Evolutionary conservation across 805 yeast species (phyloP).

Genomic region (Jamesozyma piceae): DNA sequence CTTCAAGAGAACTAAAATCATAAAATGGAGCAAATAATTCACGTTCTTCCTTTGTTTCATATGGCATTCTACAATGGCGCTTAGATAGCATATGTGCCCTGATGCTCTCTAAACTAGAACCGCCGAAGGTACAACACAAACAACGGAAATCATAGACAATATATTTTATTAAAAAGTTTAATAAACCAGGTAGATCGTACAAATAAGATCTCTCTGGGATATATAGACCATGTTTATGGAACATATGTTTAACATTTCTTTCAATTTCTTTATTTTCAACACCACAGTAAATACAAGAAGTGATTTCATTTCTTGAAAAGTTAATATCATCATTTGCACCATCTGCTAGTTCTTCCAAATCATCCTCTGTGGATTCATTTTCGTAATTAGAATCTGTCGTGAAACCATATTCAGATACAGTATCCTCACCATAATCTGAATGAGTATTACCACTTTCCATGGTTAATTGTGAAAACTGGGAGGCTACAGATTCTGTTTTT

Average conservation of each 20-base stretch:
- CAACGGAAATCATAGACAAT: constrained; percentile 80
- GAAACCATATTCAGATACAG: constrained; percentile 43
- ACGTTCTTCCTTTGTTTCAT: constrained; percentile 71
- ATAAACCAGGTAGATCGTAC: constrained; percentile 57
- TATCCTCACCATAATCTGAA: constrained; percentile 34
- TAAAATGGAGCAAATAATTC: constrained; percentile 71
- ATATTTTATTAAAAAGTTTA: constrained; percentile 69
- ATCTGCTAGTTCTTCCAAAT: constrained; percentile 14
- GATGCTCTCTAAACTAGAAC: constrained; percentile 74
- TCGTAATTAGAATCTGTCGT: constrained; percentile 33
- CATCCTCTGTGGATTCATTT: constrained; percentile 29
- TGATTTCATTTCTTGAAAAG: constrained; percentile 14
- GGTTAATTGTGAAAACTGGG: constrained; percentile 42
- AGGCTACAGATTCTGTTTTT: constrained; percentile 46
- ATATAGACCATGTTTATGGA: constrained; percentile 68
- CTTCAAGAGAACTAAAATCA: constrained; percentile 66
- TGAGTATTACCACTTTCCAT: constrained; percentile 30
- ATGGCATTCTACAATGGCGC: constrained; percentile 83
- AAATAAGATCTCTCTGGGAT: constrained; percentile 75
- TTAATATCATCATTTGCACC: constrained; percentile 16
- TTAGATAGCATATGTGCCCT: constrained; percentile 82
- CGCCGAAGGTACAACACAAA: constrained; percentile 72
- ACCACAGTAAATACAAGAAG: constrained; percentile 52
- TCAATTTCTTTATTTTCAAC: constrained; percentile 44
- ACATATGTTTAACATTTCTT: constrained; percentile 67